Evolutionary conservation across 2,329 filamentous ascomycete genomes (phyloP), one percentile per base, ranked within the genome.

Genomic region (Aureobasidium lini): DNA sequence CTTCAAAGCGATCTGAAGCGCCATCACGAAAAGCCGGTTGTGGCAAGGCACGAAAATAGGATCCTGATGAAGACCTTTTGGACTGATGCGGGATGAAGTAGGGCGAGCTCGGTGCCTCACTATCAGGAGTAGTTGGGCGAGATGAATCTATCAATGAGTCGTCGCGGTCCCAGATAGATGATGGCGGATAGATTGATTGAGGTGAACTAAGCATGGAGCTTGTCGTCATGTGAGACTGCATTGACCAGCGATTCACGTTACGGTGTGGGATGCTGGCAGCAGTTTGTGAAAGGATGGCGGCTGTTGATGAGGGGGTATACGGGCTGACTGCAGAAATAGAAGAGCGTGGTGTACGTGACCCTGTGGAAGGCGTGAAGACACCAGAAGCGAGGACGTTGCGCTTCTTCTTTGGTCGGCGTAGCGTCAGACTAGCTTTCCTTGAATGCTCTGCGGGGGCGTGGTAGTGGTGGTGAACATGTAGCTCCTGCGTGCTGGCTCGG

Each of bases 401-500:
- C 76, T 86, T 88, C 75, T 90, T 95, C 75, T 85, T 89, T 8
- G 82, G 77, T 61, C 85, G 85, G 64, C 82, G 82, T 58, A 77
- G 71, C 3, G 73, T 66, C 48, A 62, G 60, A 42, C 60, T 63
- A n/a, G 59, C 40, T 13, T 53, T 47, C 43, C 73, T 54, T 15
- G 71, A 68, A 60, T 66, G 69, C 66, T 64, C 75, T 65, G 63
- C 65, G 1, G 84, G 76, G 10, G 86, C 82, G 65, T 96, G 91
- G 69, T 96, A 96, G 70, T 97, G 93, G 67, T 97, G 92, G 68
- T 97, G 93, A 47, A 97, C 89, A 67, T 96, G 93, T 13, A 96
- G 76, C 67, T 94, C 89, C 67, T 89, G 87, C 0, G 87, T 86
- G 2, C 83, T 69, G 83, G 8, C 87, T 85, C 32, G 81, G 64